These are phyloP conservation scores for Triticum turgidum DNA, from an alignment of 176 grass and related monocot species.

Conservation along the genomic window DNA sequence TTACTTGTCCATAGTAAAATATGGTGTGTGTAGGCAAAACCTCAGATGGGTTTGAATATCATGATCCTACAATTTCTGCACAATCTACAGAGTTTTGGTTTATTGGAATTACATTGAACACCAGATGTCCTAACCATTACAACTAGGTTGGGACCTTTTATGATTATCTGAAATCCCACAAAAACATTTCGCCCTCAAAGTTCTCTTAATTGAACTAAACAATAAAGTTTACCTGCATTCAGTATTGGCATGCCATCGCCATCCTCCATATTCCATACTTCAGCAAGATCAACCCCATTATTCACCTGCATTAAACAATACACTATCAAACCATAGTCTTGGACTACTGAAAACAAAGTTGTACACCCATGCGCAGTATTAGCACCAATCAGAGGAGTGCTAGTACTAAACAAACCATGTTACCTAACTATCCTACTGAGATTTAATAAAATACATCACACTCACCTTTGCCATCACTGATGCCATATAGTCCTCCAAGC, in stretches of 20 bases:
- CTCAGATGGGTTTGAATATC: background rate
- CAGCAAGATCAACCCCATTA: constrained; percentile 52
- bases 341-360: constrained; percentile 23
- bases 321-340: constrained; percentile 29
- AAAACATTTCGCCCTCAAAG: constrained; percentile 20
- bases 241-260: constrained; percentile 15
- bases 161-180: background rate
- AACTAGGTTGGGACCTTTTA: constrained; percentile 24
- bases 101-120: constrained; percentile 18
- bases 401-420: constrained; percentile 22
- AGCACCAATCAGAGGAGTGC: constrained; percentile 25
- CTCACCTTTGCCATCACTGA: constrained; percentile 53
- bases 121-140: background rate
- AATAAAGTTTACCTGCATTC: constrained; percentile 41
- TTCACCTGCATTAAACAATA: constrained; percentile 72
- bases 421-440: background rate
- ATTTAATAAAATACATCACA: constrained; percentile 11
- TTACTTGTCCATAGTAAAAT: background rate
- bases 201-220: constrained; percentile 20
- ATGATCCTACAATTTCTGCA: constrained; percentile 25
- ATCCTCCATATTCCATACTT: constrained; percentile 68
- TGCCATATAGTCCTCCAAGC: constrained; percentile 54
- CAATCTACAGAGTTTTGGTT: background rate
- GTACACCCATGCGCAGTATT: constrained; percentile 9
- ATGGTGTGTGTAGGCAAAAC: background rate